Evolutionary conservation across 2,329 filamentous ascomycete species (phyloP).

Genomic region (Cercospora sp.): DNA sequence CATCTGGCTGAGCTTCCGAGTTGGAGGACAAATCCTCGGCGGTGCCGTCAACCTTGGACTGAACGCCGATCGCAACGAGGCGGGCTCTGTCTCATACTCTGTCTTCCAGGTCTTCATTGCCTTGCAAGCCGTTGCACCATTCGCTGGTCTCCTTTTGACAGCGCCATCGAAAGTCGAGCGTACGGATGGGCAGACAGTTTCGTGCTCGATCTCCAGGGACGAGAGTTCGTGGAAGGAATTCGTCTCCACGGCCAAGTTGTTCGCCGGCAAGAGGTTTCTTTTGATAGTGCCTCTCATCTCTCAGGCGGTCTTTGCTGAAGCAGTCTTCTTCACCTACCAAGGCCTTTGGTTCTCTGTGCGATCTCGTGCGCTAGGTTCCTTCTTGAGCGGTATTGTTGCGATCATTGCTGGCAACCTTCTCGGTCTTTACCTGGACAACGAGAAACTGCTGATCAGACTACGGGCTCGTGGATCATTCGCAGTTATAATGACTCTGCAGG

Average conservation of each 20-base stretch:
- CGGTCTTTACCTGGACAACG: constrained; percentile 65
- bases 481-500: constrained; percentile 59
- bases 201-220: constrained; percentile 54
- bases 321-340: constrained; percentile 67
- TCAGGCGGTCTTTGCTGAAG: constrained; percentile 69
- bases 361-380: constrained; percentile 67
- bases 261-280: constrained; percentile 63
- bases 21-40: constrained; percentile 68
- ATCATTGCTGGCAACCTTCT: constrained; percentile 66
- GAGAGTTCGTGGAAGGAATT: constrained; percentile 61
- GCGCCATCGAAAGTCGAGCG: constrained; percentile 63
- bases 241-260: constrained; percentile 59
- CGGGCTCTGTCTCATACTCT: constrained; percentile 67
- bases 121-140: constrained; percentile 64
- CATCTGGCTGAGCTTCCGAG: constrained; percentile 65
- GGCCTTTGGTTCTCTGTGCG: constrained; percentile 69
- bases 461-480: constrained; percentile 59
- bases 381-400: constrained; percentile 68
- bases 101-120: constrained; percentile 72
- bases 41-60: constrained; percentile 71
- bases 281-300: constrained; percentile 68
- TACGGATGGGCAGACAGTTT: constrained; percentile 64
- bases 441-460: constrained; percentile 54
- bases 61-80: constrained; percentile 58
- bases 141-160: constrained; percentile 65